These are phyloP conservation scores for Paramyrothecium roridum DNA, from an alignment of 2,329 filamentous ascomycete genomes.

Conservation along the genomic window DNA sequence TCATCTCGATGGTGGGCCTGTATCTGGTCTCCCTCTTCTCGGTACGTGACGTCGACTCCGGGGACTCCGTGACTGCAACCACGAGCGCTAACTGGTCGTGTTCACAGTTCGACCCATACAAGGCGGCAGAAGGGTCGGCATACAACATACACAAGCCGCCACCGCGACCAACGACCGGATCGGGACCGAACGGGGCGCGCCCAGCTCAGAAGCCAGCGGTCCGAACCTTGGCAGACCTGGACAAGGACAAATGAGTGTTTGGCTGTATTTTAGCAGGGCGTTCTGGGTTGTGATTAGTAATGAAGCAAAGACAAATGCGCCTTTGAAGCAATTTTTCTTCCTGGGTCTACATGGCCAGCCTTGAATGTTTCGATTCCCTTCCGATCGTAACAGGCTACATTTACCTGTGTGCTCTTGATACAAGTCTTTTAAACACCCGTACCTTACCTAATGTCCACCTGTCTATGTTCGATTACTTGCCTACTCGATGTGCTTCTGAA, in stretches of 20 bases:
- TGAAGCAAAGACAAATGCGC: neutral
- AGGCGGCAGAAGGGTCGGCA: conserved; percentile 54
- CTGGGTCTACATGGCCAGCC: no score
- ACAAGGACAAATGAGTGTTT: conserved; percentile 17
- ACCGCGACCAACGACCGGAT: conserved; percentile 18
- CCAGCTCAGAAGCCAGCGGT: conserved; percentile 35
- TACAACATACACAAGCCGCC: conserved; percentile 50
- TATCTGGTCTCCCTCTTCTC: conserved; percentile 62
- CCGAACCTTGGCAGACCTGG: conserved; percentile 53
- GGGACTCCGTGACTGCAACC: neutral
- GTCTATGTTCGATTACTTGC: no score
- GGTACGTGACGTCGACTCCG: conserved; percentile 34
- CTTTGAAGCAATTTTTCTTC: no score
- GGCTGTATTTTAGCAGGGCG: conserved; percentile 2
- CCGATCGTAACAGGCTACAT: no score
- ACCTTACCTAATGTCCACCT: no score
- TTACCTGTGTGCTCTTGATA: no score
- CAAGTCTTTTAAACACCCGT: no score
- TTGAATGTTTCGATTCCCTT: no score
- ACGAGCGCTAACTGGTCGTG: conserved; percentile 16
- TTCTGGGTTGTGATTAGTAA: conserved; percentile 1
- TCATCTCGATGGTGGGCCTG: conserved; percentile 56
- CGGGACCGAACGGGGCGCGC: conserved; percentile 13
- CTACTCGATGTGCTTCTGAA: no score
- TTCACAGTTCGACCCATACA: conserved; percentile 57